phyloP scores from a whole-genome alignment of 306 rosid genomes.

The Rosa persica region DNA sequence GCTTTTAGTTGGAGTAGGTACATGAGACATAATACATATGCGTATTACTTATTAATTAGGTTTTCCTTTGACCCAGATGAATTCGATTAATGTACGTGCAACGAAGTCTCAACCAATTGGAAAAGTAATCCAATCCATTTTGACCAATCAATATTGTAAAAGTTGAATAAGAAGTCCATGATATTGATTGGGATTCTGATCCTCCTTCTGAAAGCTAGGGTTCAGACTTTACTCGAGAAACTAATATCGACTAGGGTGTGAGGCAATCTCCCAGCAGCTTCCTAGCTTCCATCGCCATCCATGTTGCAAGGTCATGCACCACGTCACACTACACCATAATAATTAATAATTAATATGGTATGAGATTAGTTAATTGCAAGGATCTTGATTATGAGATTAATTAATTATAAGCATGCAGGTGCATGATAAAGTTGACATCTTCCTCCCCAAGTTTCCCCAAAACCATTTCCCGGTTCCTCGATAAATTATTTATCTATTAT shows the following conservation, averaged over 20 bases:
- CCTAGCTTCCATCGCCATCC: not conserved
- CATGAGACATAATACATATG: not conserved
- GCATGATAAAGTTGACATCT: not conserved
- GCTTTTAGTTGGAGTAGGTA: not conserved
- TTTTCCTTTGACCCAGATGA: not conserved
- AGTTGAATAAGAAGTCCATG: not conserved
- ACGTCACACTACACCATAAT: not conserved
- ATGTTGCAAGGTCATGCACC: not conserved
- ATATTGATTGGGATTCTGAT: not conserved
- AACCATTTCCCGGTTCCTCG: not conserved
- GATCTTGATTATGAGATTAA: not conserved
- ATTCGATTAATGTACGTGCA: not conserved
- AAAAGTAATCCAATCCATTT: not conserved
- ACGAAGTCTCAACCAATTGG: not conserved
- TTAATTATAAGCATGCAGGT: not conserved
- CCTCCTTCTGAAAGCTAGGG: not conserved
- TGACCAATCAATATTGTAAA: not conserved
- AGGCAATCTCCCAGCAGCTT: not conserved
- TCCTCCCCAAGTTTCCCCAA: not conserved
- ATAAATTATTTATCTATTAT: too few species aligned
- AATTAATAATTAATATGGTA: not conserved
- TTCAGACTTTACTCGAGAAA: too few species aligned
- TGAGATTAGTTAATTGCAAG: not conserved
- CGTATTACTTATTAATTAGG: not conserved
- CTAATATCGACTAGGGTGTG: not conserved